phyloP scores from a whole-genome alignment of 768 basidiomycete genomes.

The Cystobasidium ongulense region DNA sequence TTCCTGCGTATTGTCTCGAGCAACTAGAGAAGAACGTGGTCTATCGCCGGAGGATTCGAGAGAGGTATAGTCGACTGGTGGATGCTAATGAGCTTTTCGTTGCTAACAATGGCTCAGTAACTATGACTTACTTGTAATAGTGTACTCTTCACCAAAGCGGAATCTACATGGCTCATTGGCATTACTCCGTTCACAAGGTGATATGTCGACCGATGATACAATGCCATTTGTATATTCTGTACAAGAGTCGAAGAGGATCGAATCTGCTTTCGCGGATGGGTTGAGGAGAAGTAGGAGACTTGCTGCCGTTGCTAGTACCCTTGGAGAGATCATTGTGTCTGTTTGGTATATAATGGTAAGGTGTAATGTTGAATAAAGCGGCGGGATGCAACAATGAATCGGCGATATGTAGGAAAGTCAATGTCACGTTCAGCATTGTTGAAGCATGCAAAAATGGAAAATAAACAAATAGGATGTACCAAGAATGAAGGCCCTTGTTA shows the following conservation, averaged over 20 bases:
- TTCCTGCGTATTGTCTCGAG: neutral
- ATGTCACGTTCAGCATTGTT: no score
- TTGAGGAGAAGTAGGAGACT: neutral
- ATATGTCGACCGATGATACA: constrained; percentile 10
- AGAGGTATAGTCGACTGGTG: constrained; percentile 15
- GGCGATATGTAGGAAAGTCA: no score
- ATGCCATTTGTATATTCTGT: neutral
- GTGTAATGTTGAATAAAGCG: no score
- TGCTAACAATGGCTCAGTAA: neutral
- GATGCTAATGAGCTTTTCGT: neutral
- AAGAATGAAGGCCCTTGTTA: no score
- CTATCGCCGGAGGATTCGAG: neutral
- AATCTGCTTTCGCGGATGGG: neutral
- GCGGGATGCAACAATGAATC: no score
- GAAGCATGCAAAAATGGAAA: no score
- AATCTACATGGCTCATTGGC: constrained; percentile 18
- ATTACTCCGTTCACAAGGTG: constrained; percentile 16
- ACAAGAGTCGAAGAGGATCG: neutral
- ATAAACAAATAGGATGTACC: no score
- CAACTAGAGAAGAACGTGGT: constrained; percentile 9
- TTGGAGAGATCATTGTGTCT: neutral
- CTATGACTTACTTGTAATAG: constrained; percentile 14
- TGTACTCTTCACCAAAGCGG: constrained; percentile 8
- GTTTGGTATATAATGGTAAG: no score
- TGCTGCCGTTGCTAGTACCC: neutral